Evolutionary conservation across 495 filamentous ascomycete genomes (phyloP), one percentile per base, ranked within the genome.

Genomic region (Talaromyces liani): DNA sequence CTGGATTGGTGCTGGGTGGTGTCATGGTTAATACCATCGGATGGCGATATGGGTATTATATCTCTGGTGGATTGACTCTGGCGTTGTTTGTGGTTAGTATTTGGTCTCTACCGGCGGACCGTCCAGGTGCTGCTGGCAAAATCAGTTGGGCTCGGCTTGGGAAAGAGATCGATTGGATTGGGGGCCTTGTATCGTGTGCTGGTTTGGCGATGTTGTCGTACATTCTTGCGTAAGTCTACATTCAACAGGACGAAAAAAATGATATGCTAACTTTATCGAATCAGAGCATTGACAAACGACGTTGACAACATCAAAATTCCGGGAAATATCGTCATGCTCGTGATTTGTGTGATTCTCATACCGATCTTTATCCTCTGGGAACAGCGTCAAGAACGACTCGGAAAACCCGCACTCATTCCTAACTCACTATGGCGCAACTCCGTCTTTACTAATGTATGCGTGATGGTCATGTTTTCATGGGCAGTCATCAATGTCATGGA

Each of bases 1-100:
- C 84, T 8, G 84, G 84, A 0, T 71, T 87, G 1, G 74, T 87
- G 0, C 67, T 86, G 3, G 81, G 80, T 22, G 83, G 85, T 6
- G 63, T 85, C 6, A 80, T 86, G 54, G 68, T 77, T 2, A 67
- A 80, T 6, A 72, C 66, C 0, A 69, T 80, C 57, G 79, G 80
- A 6, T 85, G 81, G 82, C 61, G 81, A 14, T 75, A 69, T 51
- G 80, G 78, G 1, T 86, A 74, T 63, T 84, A 83, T 63, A 69
- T 83, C 45, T 73, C 72, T 36, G 75, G 76, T 3, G 78, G 68
- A 1, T 59, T 79, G 6, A 76, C 68, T 4, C 49, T 75, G n/a
- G 39, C 71, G 20, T 64, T 82, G 20, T 72, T 77, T 4, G 63
- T 73, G 0, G 65, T 75, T 7, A 71, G 68, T 7, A 68, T 71